Base-by-base conservation (phyloP, 805 yeast genomes). In the Lachancea meyersii region DNA sequence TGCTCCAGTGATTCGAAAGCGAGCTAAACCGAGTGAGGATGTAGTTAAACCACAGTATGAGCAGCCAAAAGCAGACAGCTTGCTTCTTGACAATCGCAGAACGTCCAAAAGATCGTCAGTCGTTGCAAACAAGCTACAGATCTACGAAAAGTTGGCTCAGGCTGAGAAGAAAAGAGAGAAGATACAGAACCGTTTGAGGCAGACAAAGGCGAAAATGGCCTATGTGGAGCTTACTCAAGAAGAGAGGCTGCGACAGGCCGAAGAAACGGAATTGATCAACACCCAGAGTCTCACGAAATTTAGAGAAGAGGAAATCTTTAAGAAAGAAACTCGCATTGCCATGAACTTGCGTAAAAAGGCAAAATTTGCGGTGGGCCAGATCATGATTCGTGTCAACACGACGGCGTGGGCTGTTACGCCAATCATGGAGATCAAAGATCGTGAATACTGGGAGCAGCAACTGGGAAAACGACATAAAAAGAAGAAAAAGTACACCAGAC, bases 231-330 rank as follows among this genome's bases (percentile, higher is more conserved):
- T 68, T 44, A 68, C 72, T 1, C 73, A 71, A 44, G 71, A 67
- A 31, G 78, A 65, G 47, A 57, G 69, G 46, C 43, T 70, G 35
- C 81, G 74, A n/a, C 93, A 87, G 59, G 97, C 98, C 1, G 68
- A 80, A 35, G 83, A 81, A 52, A 93, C 97, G 0, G 98, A 93
- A 63, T 72, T 75, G 57, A 73, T 75, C 34, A 93, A 93, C 60
- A 67, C 79, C 2, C 68, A 77, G 21, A 83, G 96, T 2, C 68
- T 93, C 50, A 79, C 83, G 48, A 71, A 75, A 53, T 93, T 85
- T 57, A 77, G 82, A 53, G 94, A 89, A 53, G 91, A 86, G 57
- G 98, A 93, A 59, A 68, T 82, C 32, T 80, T 78, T 36, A 81
- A 86, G 54, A 87, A 86, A 58, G 80, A 82, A 59, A 75, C 75